Evolutionary conservation across 2,329 filamentous ascomycete genomes (phyloP).

Genomic region (Meredithiella fracta): DNA sequence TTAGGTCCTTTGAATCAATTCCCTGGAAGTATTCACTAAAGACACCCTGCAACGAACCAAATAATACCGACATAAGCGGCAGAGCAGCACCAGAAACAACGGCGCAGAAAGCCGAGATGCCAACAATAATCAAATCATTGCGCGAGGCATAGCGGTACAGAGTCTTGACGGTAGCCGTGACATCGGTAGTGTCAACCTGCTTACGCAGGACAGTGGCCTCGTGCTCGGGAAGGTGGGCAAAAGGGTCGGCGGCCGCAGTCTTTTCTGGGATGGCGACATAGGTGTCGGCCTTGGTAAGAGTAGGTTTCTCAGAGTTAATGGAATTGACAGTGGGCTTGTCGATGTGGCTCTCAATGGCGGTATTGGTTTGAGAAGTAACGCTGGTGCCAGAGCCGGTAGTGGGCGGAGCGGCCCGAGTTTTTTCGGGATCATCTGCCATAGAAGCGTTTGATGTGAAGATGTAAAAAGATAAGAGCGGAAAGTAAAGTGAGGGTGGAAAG

Average conservation of each 20-base stretch:
- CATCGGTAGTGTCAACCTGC: slow-evolving; percentile 49
- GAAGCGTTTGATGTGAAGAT: background rate
- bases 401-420: background rate
- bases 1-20: slow-evolving; percentile 23
- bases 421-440: background rate
- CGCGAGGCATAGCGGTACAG: slow-evolving; percentile 55
- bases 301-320: background rate
- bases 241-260: slow-evolving; percentile 29
- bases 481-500: slow-evolving; percentile 1
- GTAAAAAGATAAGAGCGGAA: background rate
- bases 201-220: slow-evolving; percentile 51
- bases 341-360: background rate
- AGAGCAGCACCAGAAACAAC: slow-evolving; percentile 59
- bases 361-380: background rate
- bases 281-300: background rate
- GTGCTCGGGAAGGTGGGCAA: slow-evolving; percentile 44
- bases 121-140: slow-evolving; percentile 47
- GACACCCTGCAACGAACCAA: slow-evolving; percentile 56
- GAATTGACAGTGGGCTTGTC: no score
- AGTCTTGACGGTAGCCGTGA: slow-evolving; percentile 46
- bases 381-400: background rate
- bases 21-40: slow-evolving; percentile 49
- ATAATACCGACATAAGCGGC: slow-evolving; percentile 68
- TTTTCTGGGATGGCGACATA: background rate
- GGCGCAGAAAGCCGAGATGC: slow-evolving; percentile 43